Evolutionary conservation across 2,329 filamentous ascomycete species (phyloP), one percentile per base, ranked within the genome.

Genomic region (Macrophomina phaseolina): DNA sequence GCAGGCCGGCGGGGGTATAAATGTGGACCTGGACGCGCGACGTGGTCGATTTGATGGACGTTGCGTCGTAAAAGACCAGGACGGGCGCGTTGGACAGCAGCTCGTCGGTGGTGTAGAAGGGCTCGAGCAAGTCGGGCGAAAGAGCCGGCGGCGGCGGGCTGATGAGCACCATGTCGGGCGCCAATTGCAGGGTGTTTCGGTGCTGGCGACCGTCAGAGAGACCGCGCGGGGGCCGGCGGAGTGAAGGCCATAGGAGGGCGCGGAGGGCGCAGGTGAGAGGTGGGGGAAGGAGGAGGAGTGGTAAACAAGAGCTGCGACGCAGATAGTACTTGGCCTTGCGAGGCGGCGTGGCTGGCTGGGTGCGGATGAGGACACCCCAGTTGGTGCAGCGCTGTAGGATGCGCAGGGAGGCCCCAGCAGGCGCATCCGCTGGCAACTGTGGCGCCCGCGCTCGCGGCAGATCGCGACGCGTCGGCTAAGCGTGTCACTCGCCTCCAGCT

Each of bases 1-100:
- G 91, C 73, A 96, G 90, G 71, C 95, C 95, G 70, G 93, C 94
- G 2, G 93, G 89, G 68, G 91, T 92, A 81, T 96, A 92, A 79
- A 99, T 87, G 80, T 98, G 95, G 70, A 95, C 87, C 82, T 98
- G 94, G 72, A 98, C 94, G 79, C 95, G 91, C 69, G 94, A 97
- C 81, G 91, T 94, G 80, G 93, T 96, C 74, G 90, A 88, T 58
- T 89, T 92, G 71, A 91, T 91, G 36, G 94, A 93, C 55, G 94
- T 94, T 16, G 93, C 88, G 14, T 94, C 94, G 79, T 97, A 92
- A 84, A 98, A 97, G 78, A 97, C 86, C 72, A 98, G 85, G 72
- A 98, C 85, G 62, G 94, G 89, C 69, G 93, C 85, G 81, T 94
- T 87, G 79, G 90, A 90, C 66, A 96, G 89, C 71, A 94, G 83